phyloP scores from a whole-genome alignment of 208 protist species.

The Lotmaria passim region DNA sequence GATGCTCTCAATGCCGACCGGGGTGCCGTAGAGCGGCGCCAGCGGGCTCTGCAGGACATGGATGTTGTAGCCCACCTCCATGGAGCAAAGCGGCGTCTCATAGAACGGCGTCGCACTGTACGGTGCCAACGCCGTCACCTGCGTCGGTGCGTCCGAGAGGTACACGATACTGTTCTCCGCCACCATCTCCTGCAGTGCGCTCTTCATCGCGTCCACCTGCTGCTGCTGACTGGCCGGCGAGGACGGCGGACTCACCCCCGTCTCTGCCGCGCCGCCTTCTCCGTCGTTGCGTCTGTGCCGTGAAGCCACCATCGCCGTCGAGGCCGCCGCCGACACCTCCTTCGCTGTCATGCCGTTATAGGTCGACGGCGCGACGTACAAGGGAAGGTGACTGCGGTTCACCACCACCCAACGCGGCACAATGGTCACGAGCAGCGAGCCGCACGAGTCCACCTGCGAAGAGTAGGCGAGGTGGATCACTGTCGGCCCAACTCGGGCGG shows the following conservation, averaged over 20 bases:
- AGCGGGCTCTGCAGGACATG: slow-evolving; percentile 61
- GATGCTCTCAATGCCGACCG: slow-evolving; percentile 80
- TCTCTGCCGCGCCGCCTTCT: not conserved
- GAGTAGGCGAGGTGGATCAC: slow-evolving; percentile 80
- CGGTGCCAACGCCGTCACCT: slow-evolving; percentile 41
- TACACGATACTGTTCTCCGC: slow-evolving; percentile 20
- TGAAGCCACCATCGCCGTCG: slow-evolving; percentile 31
- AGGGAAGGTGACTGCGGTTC: slow-evolving; percentile 64
- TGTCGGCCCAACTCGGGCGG: slow-evolving; percentile 1
- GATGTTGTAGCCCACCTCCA: slow-evolving; percentile 64
- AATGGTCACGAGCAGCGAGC: slow-evolving; percentile 72
- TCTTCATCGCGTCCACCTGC: slow-evolving; percentile 40
- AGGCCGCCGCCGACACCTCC: slow-evolving; percentile 40
- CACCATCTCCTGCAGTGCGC: slow-evolving; percentile 30
- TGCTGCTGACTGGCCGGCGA: slow-evolving; percentile 28
- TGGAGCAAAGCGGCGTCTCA: slow-evolving; percentile 46
- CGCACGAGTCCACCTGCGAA: slow-evolving; percentile 56
- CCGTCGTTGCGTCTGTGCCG: slow-evolving; percentile 25
- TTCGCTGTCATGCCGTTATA: slow-evolving; percentile 44
- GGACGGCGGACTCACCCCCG: not conserved
- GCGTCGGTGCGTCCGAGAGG: slow-evolving; percentile 33
- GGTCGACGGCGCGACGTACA: slow-evolving; percentile 63
- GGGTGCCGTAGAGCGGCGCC: slow-evolving; percentile 65
- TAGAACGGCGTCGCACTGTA: slow-evolving; percentile 60
- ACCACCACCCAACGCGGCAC: slow-evolving; percentile 86